Evolutionary conservation across 306 rosid genomes (phyloP).

Genomic region (Prunus salicina): DNA sequence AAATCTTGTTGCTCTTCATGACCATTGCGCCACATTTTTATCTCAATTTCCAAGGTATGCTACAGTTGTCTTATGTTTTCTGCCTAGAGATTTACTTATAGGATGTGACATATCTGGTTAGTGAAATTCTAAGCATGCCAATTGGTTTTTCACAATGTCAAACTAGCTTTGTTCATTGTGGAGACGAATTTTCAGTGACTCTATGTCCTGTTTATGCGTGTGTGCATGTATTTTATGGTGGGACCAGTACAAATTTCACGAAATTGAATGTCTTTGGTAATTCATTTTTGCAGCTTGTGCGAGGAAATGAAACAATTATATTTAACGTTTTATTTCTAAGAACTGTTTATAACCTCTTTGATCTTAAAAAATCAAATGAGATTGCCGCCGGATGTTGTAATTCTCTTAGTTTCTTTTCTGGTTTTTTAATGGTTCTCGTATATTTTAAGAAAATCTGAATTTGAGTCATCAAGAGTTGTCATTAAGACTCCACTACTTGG

Average conservation of each 20-base stretch:
- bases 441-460: not conserved
- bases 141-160: not conserved
- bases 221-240: not conserved
- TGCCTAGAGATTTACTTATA: not conserved
- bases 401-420: not conserved
- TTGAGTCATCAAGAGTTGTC: not conserved
- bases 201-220: not conserved
- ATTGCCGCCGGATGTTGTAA: not conserved
- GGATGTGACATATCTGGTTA: not conserved
- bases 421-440: not conserved
- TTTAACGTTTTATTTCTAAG: not conserved
- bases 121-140: not conserved
- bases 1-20: conserved; percentile 49
- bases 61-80: conserved; percentile 6
- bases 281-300: not conserved
- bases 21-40: conserved; percentile 63
- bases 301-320: not conserved
- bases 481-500: not conserved
- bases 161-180: not conserved
- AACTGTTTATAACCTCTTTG: not conserved
- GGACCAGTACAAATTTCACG: not conserved
- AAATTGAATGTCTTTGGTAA: not conserved
- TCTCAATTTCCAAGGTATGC: conserved; percentile 64
- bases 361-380: not conserved
- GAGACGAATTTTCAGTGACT: not conserved